Base-by-base conservation (phyloP, 2,329 filamentous ascomycete genomes). In the Aspergillus puulaauensis region DNA sequence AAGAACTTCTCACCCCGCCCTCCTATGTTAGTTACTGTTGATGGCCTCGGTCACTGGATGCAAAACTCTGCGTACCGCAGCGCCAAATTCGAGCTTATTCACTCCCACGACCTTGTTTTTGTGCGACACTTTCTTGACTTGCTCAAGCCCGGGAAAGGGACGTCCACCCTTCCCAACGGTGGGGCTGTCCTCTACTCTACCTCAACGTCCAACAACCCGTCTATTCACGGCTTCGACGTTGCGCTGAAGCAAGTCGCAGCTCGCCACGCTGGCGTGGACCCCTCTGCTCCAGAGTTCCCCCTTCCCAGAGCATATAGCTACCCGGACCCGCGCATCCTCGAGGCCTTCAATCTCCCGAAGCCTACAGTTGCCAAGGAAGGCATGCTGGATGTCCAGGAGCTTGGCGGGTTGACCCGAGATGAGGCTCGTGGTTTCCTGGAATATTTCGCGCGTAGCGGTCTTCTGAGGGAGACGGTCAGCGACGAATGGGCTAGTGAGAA, bases 361-460 rank as follows among this genome's bases (percentile, higher is more conserved):
- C 57, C 66, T 19, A 59, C 56, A 15, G 61, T 56, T 19, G 48
- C 64, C 44, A 70, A 69, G 59, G 69, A 69, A 39, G 63, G 64
- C 43, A 71, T 71, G 7, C 72, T 83, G 12, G 75, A 79, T 33
- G 71, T 83, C 3, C 73, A 81, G 65, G 81, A 83, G 19, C 70
- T 96, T 19, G 81, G 83, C 43, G 89, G 90, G 8, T 68, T 97
- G 64, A 88, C 80, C 66, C 90, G 88, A 75, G 77, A 82, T 2
- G 93, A 98, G 77, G 87, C 90, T 11, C 84, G 88, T 59, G 83
- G 86, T 1, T 80, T 96, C 66, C 88, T 98, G 86, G 92, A 97
- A 79, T 98, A 97, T 78, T 98, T 93, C 82, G 92, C 91, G 5
- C 86, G 85, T 37, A 96, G 91, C 73, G 95, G 93, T 12, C 80